phyloP scores from a whole-genome alignment of 2,329 filamentous ascomycete species.

The Fusarium miscanthi region DNA sequence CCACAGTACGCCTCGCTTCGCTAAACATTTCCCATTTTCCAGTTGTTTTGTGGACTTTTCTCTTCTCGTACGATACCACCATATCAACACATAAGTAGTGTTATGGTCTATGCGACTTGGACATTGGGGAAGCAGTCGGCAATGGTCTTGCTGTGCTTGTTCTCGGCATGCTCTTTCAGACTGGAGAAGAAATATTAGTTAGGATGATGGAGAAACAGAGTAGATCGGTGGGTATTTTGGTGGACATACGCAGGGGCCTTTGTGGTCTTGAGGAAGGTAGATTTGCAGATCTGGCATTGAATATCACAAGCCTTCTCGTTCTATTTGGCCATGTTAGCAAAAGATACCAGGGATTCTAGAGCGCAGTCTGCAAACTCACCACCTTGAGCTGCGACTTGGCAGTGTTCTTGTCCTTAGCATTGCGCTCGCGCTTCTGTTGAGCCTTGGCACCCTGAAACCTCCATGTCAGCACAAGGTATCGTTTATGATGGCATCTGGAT shows the following conservation, averaged over 20 bases:
- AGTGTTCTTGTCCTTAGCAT: constrained; percentile 67
- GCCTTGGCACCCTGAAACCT: constrained; percentile 69
- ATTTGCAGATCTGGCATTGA: constrained; percentile 81
- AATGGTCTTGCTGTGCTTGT: constrained; percentile 81
- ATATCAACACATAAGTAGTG: neutral
- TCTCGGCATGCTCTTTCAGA: constrained; percentile 76
- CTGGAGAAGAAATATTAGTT: constrained; percentile 50
- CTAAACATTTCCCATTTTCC: constrained; percentile 27
- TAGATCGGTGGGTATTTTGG: neutral
- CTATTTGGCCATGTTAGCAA: constrained; percentile 53
- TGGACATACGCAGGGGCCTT: constrained; percentile 73
- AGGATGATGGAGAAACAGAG: neutral
- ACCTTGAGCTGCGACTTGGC: constrained; percentile 77
- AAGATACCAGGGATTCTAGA: neutral
- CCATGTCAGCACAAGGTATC: constrained; percentile 32
- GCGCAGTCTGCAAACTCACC: constrained; percentile 59
- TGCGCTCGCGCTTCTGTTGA: constrained; percentile 78
- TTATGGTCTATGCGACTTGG: constrained; percentile 39
- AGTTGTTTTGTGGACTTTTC: neutral
- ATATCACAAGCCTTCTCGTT: constrained; percentile 80
- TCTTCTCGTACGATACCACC: constrained; percentile 24
- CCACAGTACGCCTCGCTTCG: constrained; percentile 40
- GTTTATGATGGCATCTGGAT: neutral
- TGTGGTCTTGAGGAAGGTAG: constrained; percentile 82
- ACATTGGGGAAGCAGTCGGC: constrained; percentile 75